A percentile compares a stretch with the other conserved stretches of the same genome.
These are phyloP conservation scores for Pythium periplocum DNA, from an alignment of 352 stramenopile genomes.

Conservation along the genomic window DNA sequence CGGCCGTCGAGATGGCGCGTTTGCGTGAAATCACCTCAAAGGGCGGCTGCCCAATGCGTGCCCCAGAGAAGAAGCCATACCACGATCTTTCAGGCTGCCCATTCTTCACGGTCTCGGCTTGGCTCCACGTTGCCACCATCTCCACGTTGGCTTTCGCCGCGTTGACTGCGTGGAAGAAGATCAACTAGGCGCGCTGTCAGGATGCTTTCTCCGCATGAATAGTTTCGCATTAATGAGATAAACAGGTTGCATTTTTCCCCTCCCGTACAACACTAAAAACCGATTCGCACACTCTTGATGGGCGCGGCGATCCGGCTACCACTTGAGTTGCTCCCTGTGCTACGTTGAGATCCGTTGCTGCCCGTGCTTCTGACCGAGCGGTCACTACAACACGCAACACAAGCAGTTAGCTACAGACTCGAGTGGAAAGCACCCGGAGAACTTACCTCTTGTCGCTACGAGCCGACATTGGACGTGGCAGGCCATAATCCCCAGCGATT, in stretches of 20 bases:
- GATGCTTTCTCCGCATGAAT: too few species aligned
- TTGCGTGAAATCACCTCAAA: constrained; percentile 68
- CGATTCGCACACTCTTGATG: constrained; percentile 56
- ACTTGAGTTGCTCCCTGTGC: constrained; percentile 37
- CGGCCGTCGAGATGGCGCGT: constrained; percentile 94
- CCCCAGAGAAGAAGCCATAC: constrained; percentile 60
- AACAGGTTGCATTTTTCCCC: too few species aligned
- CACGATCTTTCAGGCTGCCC: constrained; percentile 67
- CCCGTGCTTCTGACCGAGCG: constrained; percentile 41
- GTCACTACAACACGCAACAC: constrained; percentile 26
- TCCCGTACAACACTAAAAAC: constrained; percentile 25
- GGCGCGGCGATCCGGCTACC: constrained; percentile 47
- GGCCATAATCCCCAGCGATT: constrained; percentile 11
- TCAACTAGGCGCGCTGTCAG: constrained; percentile 9
- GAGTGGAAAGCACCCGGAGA: constrained; percentile 7
- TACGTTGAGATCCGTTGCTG: constrained; percentile 50
- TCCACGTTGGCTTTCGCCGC: constrained; percentile 45
- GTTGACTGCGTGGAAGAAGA: constrained; percentile 48
- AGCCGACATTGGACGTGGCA: constrained; percentile 54
- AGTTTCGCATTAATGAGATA: too few species aligned
- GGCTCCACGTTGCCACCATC: constrained; percentile 68
- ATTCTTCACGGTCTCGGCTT: constrained; percentile 75
- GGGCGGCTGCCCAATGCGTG: constrained; percentile 64
- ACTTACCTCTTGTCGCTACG: constrained; percentile 66
- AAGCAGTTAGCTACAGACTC: background rate